phyloP scores from a whole-genome alignment of 192 early-diverging fungal genomes.

The Umbelopsis ramanniana region DNA sequence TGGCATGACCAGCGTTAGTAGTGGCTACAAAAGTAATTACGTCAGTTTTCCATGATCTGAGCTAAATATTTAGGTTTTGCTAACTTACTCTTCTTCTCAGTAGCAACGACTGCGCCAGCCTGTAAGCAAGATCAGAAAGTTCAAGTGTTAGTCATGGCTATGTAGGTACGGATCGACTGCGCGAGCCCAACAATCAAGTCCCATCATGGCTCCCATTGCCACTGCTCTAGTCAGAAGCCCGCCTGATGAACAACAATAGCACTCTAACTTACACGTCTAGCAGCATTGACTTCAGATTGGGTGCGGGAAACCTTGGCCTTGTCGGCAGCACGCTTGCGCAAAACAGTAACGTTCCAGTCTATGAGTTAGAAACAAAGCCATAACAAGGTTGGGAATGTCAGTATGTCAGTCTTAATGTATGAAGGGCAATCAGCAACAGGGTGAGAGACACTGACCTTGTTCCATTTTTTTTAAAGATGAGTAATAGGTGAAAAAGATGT shows the following conservation, averaged over 20 bases:
- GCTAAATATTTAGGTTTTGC: neutral
- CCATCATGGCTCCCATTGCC: neutral
- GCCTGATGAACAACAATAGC: neutral
- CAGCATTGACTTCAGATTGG: conserved; percentile 72
- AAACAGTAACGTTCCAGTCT: conserved; percentile 80
- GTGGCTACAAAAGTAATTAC: conserved; percentile 20
- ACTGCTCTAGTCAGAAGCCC: neutral
- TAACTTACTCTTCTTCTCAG: conserved; percentile 74
- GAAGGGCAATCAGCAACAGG: neutral
- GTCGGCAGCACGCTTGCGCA: conserved; percentile 74
- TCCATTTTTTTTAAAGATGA: neutral
- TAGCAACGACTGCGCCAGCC: conserved; percentile 66
- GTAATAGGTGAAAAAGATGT: neutral
- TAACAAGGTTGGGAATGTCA: neutral
- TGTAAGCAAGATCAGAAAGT: neutral
- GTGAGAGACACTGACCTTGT: neutral
- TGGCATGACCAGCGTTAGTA: conserved; percentile 64
- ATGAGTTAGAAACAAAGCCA: neutral
- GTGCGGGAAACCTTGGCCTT: conserved; percentile 64
- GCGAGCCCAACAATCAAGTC: neutral
- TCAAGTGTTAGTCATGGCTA: neutral
- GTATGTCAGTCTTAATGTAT: neutral
- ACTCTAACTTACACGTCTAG: conserved; percentile 57
- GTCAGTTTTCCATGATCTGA: neutral
- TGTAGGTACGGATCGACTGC: neutral